Evolutionary conservation across 1,139 yeast genomes (phyloP).

Genomic region (Pichia sorboxylosa): DNA sequence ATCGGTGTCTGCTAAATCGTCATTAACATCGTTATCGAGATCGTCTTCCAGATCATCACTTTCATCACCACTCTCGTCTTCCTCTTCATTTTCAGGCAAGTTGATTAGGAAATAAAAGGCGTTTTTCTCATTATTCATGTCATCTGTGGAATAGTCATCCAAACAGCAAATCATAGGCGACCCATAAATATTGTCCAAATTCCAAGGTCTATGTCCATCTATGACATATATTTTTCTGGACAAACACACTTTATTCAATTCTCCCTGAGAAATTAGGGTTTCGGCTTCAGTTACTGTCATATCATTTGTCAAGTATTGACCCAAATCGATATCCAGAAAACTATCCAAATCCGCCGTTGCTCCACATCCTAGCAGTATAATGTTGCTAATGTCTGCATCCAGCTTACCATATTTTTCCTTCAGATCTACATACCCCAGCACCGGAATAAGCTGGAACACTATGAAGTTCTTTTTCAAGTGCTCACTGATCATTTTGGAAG

Average conservation of each 20-base stretch:
- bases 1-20: constrained; percentile 22
- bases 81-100: constrained; percentile 28
- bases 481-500: constrained; percentile 63
- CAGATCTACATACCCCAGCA: constrained; percentile 84
- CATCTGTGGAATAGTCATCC: constrained; percentile 75
- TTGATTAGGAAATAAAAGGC: constrained; percentile 44
- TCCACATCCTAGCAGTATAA: constrained; percentile 87
- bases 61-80: constrained; percentile 25
- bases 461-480: constrained; percentile 71
- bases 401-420: constrained; percentile 48
- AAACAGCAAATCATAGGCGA: constrained; percentile 70
- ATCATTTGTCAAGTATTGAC: constrained; percentile 28
- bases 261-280: constrained; percentile 4
- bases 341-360: constrained; percentile 80
- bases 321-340: constrained; percentile 57
- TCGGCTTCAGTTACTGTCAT: constrained; percentile 6
- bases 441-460: constrained; percentile 83
- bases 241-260: constrained; percentile 17
- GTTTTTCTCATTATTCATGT: constrained; percentile 36
- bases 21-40: constrained; percentile 17
- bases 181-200: constrained; percentile 82
- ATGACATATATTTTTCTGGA: constrained; percentile 58
- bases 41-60: constrained; percentile 24
- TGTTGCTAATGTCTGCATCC: constrained; percentile 68
- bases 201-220: constrained; percentile 96